Evolutionary conservation across 1,284 basidiomycete genomes (phyloP), one percentile per base, ranked within the genome.

Genomic region (Ganoderma boninense): DNA sequence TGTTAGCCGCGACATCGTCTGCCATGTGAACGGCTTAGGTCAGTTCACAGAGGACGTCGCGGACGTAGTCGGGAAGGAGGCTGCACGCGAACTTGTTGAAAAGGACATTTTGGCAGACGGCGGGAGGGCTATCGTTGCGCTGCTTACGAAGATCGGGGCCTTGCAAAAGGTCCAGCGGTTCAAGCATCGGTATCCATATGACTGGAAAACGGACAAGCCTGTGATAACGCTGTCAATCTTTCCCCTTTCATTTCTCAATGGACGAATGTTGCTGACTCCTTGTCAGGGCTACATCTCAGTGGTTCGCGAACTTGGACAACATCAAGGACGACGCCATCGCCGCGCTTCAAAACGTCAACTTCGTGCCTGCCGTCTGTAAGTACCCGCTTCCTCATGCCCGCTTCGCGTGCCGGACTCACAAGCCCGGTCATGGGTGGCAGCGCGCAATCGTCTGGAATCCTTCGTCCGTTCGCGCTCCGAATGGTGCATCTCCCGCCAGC

Each of bases 401-500:
- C 65, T 6, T 43, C 59, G 26, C 65, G 56, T 64, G 7, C 42
- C 57, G 23, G 60, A 35, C 62, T 52, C 32, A 71, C 38, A 4
- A 18, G 29, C 69, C 23, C n/a, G 38, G 11, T n/a, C 35, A 10
- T 38, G 38, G 38, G 38, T 10, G 64, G 2, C 59, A 97, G 96
- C 95, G 7, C 91, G 92, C 35, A 93, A 92, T 66, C 92, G 97
- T 2, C 89, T 99, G 5, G 91, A 95, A 73, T 86, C 96, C 0
- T 98, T 97, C 80, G 86, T 99, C 43, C 86, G 86, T 3, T 93
- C 92, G 0, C 94, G 98, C 4, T 96, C 96, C 0, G 98, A 99
- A 83, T 99, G 98, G 98, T 99, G 98, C 79, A 99, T 99, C 70
- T 99, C 97, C 42, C 92, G 98, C 2, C 98, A 99, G 80, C 93